Base-by-base conservation (phyloP, 352 stramenopile genomes). In the Phytophthora foliorum region DNA sequence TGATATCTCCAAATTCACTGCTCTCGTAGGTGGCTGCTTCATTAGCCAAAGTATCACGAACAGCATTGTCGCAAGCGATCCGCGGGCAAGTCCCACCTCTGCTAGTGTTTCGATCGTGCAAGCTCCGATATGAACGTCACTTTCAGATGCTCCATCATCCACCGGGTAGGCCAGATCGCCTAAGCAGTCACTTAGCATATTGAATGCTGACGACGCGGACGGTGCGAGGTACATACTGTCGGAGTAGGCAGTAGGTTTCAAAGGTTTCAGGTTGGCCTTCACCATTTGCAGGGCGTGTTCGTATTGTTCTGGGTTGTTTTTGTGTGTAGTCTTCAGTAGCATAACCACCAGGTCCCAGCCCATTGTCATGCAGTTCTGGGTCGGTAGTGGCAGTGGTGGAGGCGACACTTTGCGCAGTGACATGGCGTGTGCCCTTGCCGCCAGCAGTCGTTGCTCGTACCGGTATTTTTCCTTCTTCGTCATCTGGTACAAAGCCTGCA, bases 141-240 rank as follows among this genome's bases (percentile, higher is more conserved):
- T 38, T 53, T 77, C 61, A 27, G 38, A 21, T 1, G 34, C 29
- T 11, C 24, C 61, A 45, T 69, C 52, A 6, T 38, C 31, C n/a
- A n/a, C 22, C 6, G 36, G 44, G 17, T 52, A 57, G 5, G 85
- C 82, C 21, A 94, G 62, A 4, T 82, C 69, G 5, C 74, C 75
- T 21, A 96, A 66, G 34, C 86, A 94, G 21, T 93, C 83, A 49
- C 86, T 89, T 16, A 96, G 65, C 25, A 82, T 38, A 51, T 94
- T 89, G 57, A 95, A 96, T 17, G 87, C 87, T 17, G 79, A 67
- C 10, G 84, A 83, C 4, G 87, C 87, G 1, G 87, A 94, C 14
- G 85, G 86, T 0, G 87, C 83, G 16, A 96, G 69, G 57, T 96
- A 96, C 81, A 93, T 91, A 55, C 86, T 91, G 52, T 96, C 89